A percentile compares a stretch with the other conserved stretches of the same genome.
These are phyloP conservation scores for Lepiota venenata DNA, from an alignment of 768 basidiomycete genomes.

Conservation along the genomic window DNA sequence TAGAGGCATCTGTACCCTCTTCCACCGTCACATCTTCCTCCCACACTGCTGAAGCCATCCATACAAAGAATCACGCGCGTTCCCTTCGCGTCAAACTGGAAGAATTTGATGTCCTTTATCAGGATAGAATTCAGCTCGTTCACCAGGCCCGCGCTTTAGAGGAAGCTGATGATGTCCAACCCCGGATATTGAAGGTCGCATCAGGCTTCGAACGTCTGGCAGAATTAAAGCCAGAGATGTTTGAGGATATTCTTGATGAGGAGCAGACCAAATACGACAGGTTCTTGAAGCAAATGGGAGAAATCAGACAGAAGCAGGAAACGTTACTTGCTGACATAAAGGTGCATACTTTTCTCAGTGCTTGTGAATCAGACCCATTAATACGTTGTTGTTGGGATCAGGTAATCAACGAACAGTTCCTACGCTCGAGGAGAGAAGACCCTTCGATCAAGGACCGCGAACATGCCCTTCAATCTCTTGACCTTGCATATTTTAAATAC, in stretches of 20 bases:
- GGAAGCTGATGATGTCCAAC: constrained; percentile 69
- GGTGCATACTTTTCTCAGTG: constrained; percentile 37
- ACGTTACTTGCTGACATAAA: constrained; percentile 63
- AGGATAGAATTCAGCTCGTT: constrained; percentile 58
- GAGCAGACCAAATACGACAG: constrained; percentile 81
- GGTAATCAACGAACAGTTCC: constrained; percentile 68
- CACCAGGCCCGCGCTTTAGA: constrained; percentile 60
- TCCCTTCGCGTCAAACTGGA: constrained; percentile 73
- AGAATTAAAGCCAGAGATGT: constrained; percentile 81
- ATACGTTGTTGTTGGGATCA: constrained; percentile 10
- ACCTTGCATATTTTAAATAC: constrained; percentile 85
- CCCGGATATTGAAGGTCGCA: constrained; percentile 63
- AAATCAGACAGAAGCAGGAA: constrained; percentile 57
- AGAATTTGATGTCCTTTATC: constrained; percentile 69
- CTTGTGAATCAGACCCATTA: neutral
- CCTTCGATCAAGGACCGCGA: constrained; percentile 77
- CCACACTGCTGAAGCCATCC: constrained; percentile 36
- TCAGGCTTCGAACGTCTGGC: constrained; percentile 60
- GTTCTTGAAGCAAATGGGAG: constrained; percentile 57
- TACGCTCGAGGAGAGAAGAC: constrained; percentile 77
- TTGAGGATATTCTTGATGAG: constrained; percentile 78
- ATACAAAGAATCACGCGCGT: constrained; percentile 64
- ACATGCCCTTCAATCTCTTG: constrained; percentile 75
- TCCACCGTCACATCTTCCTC: constrained; percentile 39
- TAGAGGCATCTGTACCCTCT: constrained; percentile 69